Evolutionary conservation across 129 eudicot genomes (phyloP).

Genomic region (Chrysanthemum makinoi): DNA sequence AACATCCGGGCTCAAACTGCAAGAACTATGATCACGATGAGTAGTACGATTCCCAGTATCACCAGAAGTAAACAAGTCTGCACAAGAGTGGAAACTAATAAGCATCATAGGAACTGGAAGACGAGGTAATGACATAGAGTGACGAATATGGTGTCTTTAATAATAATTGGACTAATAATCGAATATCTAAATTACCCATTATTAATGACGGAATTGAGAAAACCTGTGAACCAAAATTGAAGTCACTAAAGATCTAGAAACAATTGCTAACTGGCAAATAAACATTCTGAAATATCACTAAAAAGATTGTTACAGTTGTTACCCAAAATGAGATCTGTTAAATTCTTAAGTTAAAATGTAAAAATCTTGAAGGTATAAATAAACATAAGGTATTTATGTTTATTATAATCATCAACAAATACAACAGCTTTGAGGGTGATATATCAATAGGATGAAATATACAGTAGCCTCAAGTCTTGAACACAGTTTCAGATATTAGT

Average conservation of each 20-base stretch:
- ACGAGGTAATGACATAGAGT: constrained; percentile 5
- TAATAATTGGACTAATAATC: not conserved
- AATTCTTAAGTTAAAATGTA: not conserved
- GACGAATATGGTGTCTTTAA: not conserved
- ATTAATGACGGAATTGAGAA: not conserved
- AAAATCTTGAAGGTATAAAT: not conserved
- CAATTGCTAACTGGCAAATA: not conserved
- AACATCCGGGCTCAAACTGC: constrained; percentile 28
- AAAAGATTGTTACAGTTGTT: not conserved
- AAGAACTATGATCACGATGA: constrained; percentile 54
- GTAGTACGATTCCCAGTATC: constrained; percentile 59
- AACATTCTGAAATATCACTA: not conserved
- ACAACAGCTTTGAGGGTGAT: not conserved
- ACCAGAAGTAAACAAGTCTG: constrained; percentile 77
- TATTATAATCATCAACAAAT: not conserved
- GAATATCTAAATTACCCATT: constrained; percentile 7
- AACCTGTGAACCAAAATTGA: constrained; percentile 9
- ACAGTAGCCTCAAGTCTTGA: not conserved
- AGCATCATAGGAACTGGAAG: not conserved
- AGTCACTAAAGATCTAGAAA: constrained; percentile 13
- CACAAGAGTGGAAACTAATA: constrained; percentile 24
- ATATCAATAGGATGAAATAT: not conserved
- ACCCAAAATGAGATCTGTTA: not conserved
- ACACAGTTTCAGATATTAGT: constrained; percentile 6
- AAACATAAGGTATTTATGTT: not conserved